Evolutionary conservation across 2,329 filamentous ascomycete genomes (phyloP).

Genomic region (Aspergillus thermomutatus): DNA sequence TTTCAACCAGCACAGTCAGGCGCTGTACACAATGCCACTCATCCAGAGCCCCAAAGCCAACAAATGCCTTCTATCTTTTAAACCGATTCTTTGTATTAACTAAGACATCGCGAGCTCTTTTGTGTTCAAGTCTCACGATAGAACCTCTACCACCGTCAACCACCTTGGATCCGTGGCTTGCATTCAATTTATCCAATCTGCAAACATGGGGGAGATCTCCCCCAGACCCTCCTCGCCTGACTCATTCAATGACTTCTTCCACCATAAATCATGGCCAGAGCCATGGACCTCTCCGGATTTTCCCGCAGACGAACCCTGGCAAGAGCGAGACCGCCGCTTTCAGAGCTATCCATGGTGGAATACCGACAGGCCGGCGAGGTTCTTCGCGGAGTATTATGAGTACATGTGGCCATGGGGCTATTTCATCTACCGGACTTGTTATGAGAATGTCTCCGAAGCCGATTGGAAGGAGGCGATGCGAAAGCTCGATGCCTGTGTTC

Average conservation of each 20-base stretch:
- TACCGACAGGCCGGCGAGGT: neutral
- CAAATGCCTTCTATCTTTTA: too few species aligned
- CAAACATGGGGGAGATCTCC: neutral
- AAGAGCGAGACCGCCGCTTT: neutral
- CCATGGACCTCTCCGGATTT: neutral
- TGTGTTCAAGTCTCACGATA: too few species aligned
- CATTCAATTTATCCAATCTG: too few species aligned
- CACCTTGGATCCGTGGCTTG: too few species aligned
- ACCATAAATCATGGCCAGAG: neutral
- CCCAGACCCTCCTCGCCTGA: neutral
- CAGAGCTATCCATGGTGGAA: neutral
- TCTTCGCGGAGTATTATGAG: neutral
- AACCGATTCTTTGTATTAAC: too few species aligned
- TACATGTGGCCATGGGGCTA: neutral
- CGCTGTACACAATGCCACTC: too few species aligned
- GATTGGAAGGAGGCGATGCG: neutral
- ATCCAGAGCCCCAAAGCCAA: too few species aligned
- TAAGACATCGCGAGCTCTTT: too few species aligned
- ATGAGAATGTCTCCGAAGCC: neutral
- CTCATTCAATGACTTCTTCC: neutral
- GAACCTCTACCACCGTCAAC: too few species aligned
- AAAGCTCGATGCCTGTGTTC: neutral
- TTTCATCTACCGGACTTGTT: neutral
- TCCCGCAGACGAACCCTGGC: neutral
- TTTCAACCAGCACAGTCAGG: too few species aligned